Base-by-base conservation (phyloP, 768 basidiomycete genomes). In the Inosperma sp. region DNA sequence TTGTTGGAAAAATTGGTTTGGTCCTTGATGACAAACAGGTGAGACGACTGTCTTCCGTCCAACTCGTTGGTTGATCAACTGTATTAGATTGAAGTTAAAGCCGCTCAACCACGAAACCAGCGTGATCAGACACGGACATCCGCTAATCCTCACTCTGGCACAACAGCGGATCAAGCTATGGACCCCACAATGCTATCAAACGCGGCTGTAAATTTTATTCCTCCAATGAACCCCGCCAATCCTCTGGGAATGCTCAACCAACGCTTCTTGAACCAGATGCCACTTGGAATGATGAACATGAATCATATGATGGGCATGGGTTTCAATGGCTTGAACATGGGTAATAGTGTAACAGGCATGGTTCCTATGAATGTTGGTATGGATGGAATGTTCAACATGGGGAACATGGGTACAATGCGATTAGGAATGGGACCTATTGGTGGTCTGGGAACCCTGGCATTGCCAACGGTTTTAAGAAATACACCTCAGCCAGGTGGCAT, bases 21-120 rank as follows among this genome's bases (percentile, higher is more conserved):
- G 70, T 82, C 17, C 67, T 90, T 44, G 88, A 90, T 53, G 88
- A 88, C 37, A 88, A 89, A 61, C 78, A 83, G 75, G 89, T 83
- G 43, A 54, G 77, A n/a, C n/a, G n/a, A n/a, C n/a, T n/a, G n/a
- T n/a, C n/a, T n/a, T n/a, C n/a, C n/a, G n/a, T n/a, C n/a, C n/a
- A n/a, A n/a, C n/a, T n/a, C n/a, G n/a, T n/a, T n/a, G n/a, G n/a
- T n/a, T n/a, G n/a, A n/a, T n/a, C 17, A 1, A 39, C 21, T 40
- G 31, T n/a, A 12, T 23, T 37, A 90, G 88, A 86, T 92, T 59
- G 89, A 91, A 66, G 85, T 91, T 45, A 90, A 90, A 67, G 73
- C 79, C 54, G 89, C 88, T 14, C 87, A 88, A 61, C 85, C 86
- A 3, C 77, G 86, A 47, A 80, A 72, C 50, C 79, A 81, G 53